These are phyloP conservation scores for Mycena kentingensis DNA, from an alignment of 768 basidiomycete species.

Conservation along the genomic window DNA sequence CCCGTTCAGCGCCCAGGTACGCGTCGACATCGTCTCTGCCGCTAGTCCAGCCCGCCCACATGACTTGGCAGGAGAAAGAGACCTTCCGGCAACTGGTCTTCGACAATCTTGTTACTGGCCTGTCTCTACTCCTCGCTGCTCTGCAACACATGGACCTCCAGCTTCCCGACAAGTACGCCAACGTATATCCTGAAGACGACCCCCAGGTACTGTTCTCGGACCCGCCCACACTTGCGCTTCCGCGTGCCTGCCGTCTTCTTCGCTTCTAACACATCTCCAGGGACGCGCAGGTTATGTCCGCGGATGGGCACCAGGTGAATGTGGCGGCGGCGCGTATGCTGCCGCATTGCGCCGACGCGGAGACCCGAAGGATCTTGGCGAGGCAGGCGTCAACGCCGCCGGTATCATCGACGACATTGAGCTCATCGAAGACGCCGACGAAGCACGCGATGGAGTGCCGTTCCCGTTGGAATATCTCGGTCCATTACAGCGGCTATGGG, in stretches of 20 bases:
- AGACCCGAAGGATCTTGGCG: neutral
- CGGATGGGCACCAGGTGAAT: neutral
- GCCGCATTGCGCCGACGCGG: slow-evolving; percentile 2
- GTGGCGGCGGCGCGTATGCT: neutral
- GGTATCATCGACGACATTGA: slow-evolving; percentile 47
- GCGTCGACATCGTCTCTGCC: slow-evolving; percentile 29
- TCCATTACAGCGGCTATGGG: slow-evolving; percentile 74
- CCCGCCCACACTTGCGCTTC: no score
- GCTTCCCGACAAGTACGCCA: slow-evolving; percentile 58
- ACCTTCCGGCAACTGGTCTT: slow-evolving; percentile 90
- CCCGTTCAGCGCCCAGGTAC: slow-evolving; percentile 81
- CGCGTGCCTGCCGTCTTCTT: neutral
- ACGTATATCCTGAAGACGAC: slow-evolving; percentile 1
- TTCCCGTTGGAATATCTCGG: slow-evolving; percentile 72
- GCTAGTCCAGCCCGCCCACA: neutral
- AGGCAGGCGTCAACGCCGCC: neutral
- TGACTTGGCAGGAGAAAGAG: slow-evolving; percentile 75
- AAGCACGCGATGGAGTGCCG: slow-evolving; percentile 77
- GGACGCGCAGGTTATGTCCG: neutral
- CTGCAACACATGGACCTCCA: slow-evolving; percentile 88
- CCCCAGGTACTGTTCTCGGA: neutral
- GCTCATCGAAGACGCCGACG: slow-evolving; percentile 65
- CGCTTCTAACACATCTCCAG: neutral
- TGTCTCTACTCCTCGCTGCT: slow-evolving; percentile 79
- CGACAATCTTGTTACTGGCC: slow-evolving; percentile 85